These are phyloP conservation scores for Salvia splendens DNA, from an alignment of 257 asterid genomes.

Conservation along the genomic window DNA sequence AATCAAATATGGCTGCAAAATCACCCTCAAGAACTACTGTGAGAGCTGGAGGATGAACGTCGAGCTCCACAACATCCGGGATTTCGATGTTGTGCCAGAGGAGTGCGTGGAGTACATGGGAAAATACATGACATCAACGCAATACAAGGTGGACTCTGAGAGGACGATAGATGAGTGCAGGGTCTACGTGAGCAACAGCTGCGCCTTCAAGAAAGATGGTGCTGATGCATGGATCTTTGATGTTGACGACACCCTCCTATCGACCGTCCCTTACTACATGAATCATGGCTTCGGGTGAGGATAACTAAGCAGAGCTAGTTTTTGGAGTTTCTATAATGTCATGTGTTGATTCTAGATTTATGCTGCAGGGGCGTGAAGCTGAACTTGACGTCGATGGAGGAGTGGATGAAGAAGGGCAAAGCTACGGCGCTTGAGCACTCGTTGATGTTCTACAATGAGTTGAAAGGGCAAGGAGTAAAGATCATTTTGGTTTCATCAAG, in stretches of 20 bases:
- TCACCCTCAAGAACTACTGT: conserved; percentile 61
- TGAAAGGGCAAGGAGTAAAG: conserved; percentile 58
- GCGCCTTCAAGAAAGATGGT: no score
- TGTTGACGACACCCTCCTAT: no score
- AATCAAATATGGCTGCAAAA: conserved; percentile 39
- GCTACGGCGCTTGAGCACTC: conserved; percentile 62
- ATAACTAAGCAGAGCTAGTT: no score
- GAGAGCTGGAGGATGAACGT: conserved; percentile 84
- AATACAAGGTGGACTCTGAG: no score
- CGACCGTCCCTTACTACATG: no score
- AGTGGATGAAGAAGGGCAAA: conserved; percentile 68
- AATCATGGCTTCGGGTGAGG: no score
- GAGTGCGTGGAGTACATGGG: conserved; percentile 61
- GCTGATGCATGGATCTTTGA: no score
- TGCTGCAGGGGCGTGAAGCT: conserved; percentile 10
- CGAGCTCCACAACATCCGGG: conserved; percentile 62
- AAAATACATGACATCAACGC: conserved; percentile 54
- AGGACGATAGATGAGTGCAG: no score
- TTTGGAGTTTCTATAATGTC: no score
- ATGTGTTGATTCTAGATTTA: no score
- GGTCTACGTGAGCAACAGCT: no score
- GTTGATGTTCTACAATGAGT: conserved; percentile 59
- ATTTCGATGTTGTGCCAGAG: conserved; percentile 34
- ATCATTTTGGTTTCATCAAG: conserved; percentile 70
- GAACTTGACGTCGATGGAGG: conserved; percentile 62